A percentile compares a stretch with the other conserved stretches of the same genome.
Conservation (phyloP, 1,284 basidiomycete genomes). For the Bjerkandera adusta region DNA sequence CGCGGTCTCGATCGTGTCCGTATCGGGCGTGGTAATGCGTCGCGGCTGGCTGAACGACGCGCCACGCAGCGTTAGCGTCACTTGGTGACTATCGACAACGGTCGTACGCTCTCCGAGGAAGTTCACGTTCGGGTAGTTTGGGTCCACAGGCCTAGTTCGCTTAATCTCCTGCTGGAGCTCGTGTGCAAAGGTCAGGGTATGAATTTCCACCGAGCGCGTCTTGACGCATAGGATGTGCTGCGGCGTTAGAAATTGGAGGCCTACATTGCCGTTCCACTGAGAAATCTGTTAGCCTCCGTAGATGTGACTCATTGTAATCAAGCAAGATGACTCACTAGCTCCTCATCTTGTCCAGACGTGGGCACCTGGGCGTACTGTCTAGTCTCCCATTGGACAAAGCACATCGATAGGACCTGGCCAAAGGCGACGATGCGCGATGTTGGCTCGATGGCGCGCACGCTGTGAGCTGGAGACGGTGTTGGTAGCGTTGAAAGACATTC, state of each 20-base stretch:
- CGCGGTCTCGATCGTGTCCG: conserved; percentile 23
- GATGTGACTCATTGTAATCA: neutral
- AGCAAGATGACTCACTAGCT: conserved; percentile 24
- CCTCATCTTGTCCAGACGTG: conserved; percentile 23
- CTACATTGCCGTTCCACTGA: conserved; percentile 52
- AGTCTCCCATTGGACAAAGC: conserved; percentile 34
- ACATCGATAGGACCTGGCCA: conserved; percentile 28
- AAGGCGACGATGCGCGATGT: conserved; percentile 27
- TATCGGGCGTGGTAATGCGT: neutral
- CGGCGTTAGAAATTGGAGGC: conserved; percentile 43
- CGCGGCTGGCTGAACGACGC: conserved; percentile 36
- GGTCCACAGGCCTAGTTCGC: too few relatives aligned
- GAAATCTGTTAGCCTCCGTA: neutral
- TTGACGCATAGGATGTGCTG: conserved; percentile 48
- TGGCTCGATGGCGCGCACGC: conserved; percentile 35
- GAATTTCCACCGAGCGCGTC: conserved; percentile 47
- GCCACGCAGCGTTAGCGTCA: conserved; percentile 42
- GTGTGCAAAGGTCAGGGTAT: conserved; percentile 29
- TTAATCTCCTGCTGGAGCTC: conserved; percentile 10
- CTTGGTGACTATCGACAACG: too few relatives aligned
- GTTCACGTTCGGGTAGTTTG: too few relatives aligned
- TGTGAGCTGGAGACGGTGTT: conserved; percentile 23
- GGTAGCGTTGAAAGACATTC: conserved; percentile 2
- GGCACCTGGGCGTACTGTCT: conserved; percentile 21
- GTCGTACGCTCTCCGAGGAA: too few relatives aligned